Base-by-base conservation (phyloP, 176 grass and related monocot species). In the Dendrocalamus sinicus region DNA sequence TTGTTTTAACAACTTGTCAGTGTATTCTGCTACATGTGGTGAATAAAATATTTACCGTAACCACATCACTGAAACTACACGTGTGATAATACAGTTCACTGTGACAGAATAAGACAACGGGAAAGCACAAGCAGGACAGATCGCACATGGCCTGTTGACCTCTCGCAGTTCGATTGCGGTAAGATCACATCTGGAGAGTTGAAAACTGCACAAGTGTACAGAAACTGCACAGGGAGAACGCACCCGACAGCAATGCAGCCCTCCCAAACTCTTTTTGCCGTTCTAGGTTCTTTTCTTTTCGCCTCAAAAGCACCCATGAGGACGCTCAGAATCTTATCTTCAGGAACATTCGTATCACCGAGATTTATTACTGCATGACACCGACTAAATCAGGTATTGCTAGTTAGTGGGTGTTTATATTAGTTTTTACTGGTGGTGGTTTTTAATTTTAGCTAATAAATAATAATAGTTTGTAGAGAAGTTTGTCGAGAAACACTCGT, bases 381-480 rank as follows among this genome's bases (percentile, higher is more conserved):
- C 84, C 67, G 84, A 40, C 84, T 67, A 51, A 75, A 87, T 90
- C 89, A 83, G 67, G 1, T 65, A 55, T 73, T 66, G 14, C n/a
- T 77, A 72, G 71, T 82, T 83, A 79, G 37, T 5, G 37, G 0
- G 37, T 0, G 4, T 5, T 39, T 39, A 39, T 39, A 5, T 39
- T 39, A 4, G 0, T 39, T 39, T 39, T 39, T 39, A 39, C 0
- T 0, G 37, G 0, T 39, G 37, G 0, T 39, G 4, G 0, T 39
- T 39, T 39, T 39, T 39, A 39, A 2, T 39, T 39, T 39, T 39
- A 39, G 4, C 4, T 5, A 0, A 5, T 39, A 39, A 39, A 39
- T 39, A 39, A 2, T 5, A 39, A 39, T 5, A 39, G 4, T 5
- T 39, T 39, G 0, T 39, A 39, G 4, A 39, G 37, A 39, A 39